Evolutionary conservation across 1,139 yeast species (phyloP).

Genomic region (Blastobotrys elegans): DNA sequence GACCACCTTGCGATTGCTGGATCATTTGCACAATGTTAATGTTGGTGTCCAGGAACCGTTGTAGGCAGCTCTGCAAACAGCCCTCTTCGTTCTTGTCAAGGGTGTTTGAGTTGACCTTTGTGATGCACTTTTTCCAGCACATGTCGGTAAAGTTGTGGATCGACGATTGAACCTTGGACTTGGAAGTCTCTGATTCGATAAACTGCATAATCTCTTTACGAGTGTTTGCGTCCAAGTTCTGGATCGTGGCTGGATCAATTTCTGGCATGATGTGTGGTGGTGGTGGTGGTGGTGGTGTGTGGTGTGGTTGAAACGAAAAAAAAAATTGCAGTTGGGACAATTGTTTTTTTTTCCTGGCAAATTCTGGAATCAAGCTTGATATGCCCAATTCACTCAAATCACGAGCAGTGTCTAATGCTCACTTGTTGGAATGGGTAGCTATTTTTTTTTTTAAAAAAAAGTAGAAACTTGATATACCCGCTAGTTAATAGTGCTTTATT

Average conservation of each 20-base stretch:
- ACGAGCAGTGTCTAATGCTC: no score
- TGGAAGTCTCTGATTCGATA: slow-evolving; percentile 78
- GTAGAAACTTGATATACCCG: no score
- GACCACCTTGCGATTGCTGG: slow-evolving; percentile 24
- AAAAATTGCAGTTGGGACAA: not conserved
- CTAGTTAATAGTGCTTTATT: no score
- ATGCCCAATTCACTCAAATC: no score
- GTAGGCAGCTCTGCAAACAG: slow-evolving; percentile 77
- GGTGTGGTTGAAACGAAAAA: not conserved
- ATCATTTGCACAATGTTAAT: slow-evolving; percentile 69
- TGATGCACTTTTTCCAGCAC: slow-evolving; percentile 85
- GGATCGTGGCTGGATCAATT: slow-evolving; percentile 55
- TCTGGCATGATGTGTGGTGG: slow-evolving; percentile 50
- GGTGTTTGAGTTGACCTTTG: slow-evolving; percentile 45
- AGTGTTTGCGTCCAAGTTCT: slow-evolving; percentile 62
- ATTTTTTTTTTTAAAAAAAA: no score
- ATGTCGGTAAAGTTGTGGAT: slow-evolving; percentile 83
- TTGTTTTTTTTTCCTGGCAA: no score
- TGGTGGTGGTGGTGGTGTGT: not conserved
- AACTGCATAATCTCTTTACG: slow-evolving; percentile 71
- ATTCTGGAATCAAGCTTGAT: no score
- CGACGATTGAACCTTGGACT: slow-evolving; percentile 81
- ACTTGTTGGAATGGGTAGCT: no score
- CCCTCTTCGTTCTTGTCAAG: slow-evolving; percentile 58
- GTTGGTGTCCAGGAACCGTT: slow-evolving; percentile 82